phyloP scores from a whole-genome alignment of 805 yeast genomes.

The Candida glaebosa region DNA sequence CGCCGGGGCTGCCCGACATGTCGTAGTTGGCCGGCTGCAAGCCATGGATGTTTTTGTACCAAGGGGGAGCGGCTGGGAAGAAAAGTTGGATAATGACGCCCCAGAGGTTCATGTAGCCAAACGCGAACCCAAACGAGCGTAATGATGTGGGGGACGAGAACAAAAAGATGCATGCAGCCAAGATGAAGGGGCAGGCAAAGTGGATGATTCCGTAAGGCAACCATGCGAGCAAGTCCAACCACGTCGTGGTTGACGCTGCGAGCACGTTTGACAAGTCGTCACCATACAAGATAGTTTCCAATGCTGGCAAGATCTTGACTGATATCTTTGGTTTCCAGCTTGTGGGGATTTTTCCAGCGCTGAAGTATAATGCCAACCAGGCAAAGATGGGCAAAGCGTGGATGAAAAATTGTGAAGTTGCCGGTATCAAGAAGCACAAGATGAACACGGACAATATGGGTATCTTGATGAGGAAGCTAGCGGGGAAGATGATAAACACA shows the following conservation, averaged over 20 bases:
- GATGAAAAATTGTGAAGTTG: constrained; percentile 79
- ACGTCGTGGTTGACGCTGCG: constrained; percentile 63
- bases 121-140: constrained; percentile 83
- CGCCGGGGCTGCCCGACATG: constrained; percentile 95
- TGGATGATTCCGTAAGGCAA: constrained; percentile 91
- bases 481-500: constrained; percentile 59
- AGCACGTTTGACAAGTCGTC: constrained; percentile 82
- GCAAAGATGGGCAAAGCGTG: constrained; percentile 79
- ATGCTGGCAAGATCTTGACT: constrained; percentile 84
- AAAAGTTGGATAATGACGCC: constrained; percentile 82
- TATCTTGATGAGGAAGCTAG: constrained; percentile 40
- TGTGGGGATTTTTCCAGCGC: constrained; percentile 70
- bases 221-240: constrained; percentile 88
- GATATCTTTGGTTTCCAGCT: constrained; percentile 81
- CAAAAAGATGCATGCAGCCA: constrained; percentile 70
- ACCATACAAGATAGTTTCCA: constrained; percentile 89
- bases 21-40: constrained; percentile 85
- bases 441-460: constrained; percentile 40
- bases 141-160: constrained; percentile 91
- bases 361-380: constrained; percentile 82
- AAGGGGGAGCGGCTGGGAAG: constrained; percentile 96
- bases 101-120: constrained; percentile 87
- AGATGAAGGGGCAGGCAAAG: constrained; percentile 85
- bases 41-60: constrained; percentile 87
- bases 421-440: constrained; percentile 59